These are phyloP conservation scores for Umbilicus rupestris DNA, from an alignment of 164 flowering plant species.

Conservation along the genomic window DNA sequence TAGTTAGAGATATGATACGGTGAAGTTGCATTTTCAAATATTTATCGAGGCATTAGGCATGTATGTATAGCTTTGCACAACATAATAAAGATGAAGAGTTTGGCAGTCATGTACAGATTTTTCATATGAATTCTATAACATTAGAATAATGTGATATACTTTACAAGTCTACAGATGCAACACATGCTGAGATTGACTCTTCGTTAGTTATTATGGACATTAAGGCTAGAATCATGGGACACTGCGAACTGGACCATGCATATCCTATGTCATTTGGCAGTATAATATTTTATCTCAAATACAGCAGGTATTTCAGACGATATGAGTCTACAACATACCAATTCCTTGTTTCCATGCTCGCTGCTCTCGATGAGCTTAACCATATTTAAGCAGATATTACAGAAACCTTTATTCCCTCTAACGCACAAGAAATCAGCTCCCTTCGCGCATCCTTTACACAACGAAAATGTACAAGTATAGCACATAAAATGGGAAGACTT, in stretches of 20 bases:
- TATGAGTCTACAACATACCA: conserved; percentile 26
- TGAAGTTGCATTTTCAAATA: background rate
- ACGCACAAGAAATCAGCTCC: conserved; percentile 58
- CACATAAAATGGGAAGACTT: conserved; percentile 79
- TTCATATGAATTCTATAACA: background rate
- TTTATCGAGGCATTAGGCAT: background rate
- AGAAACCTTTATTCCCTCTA: conserved; percentile 79
- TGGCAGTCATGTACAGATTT: background rate
- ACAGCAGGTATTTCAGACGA: background rate
- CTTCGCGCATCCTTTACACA: conserved; percentile 76
- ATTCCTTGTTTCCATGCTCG: conserved; percentile 32
- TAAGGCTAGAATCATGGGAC: background rate
- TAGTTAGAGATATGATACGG: background rate
- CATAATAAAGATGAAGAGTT: background rate
- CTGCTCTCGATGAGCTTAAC: conserved; percentile 62
- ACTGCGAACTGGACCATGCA: background rate
- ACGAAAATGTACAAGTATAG: conserved; percentile 80
- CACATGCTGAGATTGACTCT: background rate
- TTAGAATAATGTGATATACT: background rate
- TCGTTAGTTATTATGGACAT: background rate
- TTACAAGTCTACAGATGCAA: background rate
- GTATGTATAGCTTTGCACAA: background rate
- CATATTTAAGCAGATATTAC: conserved; percentile 69
- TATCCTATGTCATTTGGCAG: background rate
- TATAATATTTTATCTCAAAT: background rate